Percentiles rank a stretch among this genome's conserved stretches.
Evolutionary conservation across 2,329 filamentous ascomycete species (phyloP).

Genomic region (Penicillium polonicum): DNA sequence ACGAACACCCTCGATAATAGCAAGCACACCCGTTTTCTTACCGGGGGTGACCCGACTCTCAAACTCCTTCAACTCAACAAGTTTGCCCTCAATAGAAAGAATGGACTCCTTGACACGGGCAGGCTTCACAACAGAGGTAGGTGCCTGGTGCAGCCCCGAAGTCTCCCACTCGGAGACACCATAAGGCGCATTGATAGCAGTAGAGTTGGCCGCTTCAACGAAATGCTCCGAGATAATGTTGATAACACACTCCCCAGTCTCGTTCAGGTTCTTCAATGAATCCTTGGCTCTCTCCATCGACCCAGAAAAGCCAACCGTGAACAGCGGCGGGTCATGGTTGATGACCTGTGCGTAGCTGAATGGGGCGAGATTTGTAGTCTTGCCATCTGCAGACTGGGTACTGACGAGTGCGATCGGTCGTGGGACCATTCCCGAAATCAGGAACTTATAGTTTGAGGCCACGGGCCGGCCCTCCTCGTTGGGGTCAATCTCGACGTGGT

Average conservation of each 20-base stretch:
- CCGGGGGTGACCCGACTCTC: constrained; percentile 69
- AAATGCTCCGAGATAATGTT: constrained; percentile 86
- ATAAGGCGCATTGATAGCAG: constrained; percentile 73
- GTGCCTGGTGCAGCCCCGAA: constrained; percentile 69
- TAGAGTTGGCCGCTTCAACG: constrained; percentile 83
- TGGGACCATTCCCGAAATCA: constrained; percentile 80
- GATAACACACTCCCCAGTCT: constrained; percentile 73
- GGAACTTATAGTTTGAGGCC: constrained; percentile 82
- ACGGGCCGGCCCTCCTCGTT: constrained; percentile 67
- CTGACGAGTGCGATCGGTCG: constrained; percentile 71
- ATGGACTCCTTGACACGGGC: constrained; percentile 78
- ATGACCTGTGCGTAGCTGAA: constrained; percentile 86
- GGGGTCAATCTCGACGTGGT: constrained; percentile 78
- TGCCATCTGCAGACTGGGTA: constrained; percentile 61
- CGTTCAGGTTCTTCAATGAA: constrained; percentile 69
- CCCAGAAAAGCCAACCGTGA: constrained; percentile 63
- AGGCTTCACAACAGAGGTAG: constrained; percentile 64
- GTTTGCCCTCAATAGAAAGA: constrained; percentile 76
- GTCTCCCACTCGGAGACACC: constrained; percentile 77
- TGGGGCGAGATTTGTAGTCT: constrained; percentile 73
- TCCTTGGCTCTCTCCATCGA: constrained; percentile 68
- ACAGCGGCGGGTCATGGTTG: constrained; percentile 82
- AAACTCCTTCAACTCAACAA: constrained; percentile 74
- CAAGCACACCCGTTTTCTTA: constrained; percentile 71
- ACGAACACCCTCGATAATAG: constrained; percentile 75